phyloP scores from a whole-genome alignment of 208 protist genomes.

The Trypanosoma grayi region DNA sequence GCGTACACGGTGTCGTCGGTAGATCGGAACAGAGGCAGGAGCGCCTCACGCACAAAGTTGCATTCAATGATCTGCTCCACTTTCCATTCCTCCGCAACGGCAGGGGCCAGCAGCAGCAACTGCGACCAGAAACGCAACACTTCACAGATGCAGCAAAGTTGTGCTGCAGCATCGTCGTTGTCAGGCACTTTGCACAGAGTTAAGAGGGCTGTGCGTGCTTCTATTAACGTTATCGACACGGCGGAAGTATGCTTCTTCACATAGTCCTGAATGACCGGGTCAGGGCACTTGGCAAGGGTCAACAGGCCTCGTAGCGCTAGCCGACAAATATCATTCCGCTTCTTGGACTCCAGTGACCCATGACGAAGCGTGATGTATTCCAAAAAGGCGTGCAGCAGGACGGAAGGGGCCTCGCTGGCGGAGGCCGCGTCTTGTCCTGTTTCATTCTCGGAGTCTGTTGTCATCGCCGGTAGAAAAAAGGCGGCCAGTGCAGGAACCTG shows the following conservation, averaged over 20 bases:
- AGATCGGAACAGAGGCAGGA: constrained; percentile 60
- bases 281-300: constrained; percentile 67
- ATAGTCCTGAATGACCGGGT: constrained; percentile 57
- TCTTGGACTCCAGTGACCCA: constrained; percentile 34
- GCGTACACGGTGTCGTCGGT: constrained; percentile 54
- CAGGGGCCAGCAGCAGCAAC: constrained; percentile 38
- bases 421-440: neutral
- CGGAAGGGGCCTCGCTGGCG: constrained; percentile 2
- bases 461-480: constrained; percentile 29
- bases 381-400: constrained; percentile 45
- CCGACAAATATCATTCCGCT: constrained; percentile 50
- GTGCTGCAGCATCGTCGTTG: constrained; percentile 56
- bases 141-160: constrained; percentile 59
- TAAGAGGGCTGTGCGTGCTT: constrained; percentile 47
- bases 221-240: constrained; percentile 32
- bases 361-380: constrained; percentile 49
- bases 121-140: constrained; percentile 60
- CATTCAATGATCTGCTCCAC: constrained; percentile 34
- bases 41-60: constrained; percentile 44
- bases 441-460: neutral
- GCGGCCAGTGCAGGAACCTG: constrained; percentile 56
- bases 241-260: constrained; percentile 37
- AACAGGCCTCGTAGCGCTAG: constrained; percentile 59
- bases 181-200: constrained; percentile 81
- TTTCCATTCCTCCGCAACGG: constrained; percentile 35